A percentile compares a stretch with the other conserved stretches of the same genome.
Evolutionary conservation across 179 eudicot species (phyloP).

Genomic region (Corrigiola litoralis): DNA sequence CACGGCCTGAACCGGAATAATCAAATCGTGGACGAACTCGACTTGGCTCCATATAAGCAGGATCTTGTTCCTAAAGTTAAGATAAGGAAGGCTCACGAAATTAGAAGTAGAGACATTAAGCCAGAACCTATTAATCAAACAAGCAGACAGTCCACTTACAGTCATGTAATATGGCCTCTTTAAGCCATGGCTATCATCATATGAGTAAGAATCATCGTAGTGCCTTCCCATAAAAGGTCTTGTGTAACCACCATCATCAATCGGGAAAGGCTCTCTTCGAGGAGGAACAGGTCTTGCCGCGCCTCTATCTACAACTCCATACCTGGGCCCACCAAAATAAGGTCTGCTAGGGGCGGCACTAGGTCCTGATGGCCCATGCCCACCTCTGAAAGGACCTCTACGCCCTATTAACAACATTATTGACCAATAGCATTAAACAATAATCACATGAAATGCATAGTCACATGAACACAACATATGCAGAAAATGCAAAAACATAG

Average conservation of each 20-base stretch:
- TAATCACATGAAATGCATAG: not conserved
- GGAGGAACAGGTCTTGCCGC: constrained; percentile 41
- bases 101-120: not conserved
- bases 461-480: not conserved
- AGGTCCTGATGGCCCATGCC: constrained; percentile 30
- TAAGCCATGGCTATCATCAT: constrained; percentile 54
- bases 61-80: constrained; percentile 47
- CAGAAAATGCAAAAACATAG: not conserved
- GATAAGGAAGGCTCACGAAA: not conserved
- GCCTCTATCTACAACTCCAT: constrained; percentile 40
- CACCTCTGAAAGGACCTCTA: constrained; percentile 53
- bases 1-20: constrained; percentile 49
- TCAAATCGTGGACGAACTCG: constrained; percentile 67
- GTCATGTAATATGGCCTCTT: constrained; percentile 65
- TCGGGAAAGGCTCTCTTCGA: constrained; percentile 47
- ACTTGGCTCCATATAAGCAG: constrained; percentile 60
- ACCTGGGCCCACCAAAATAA: constrained; percentile 45
- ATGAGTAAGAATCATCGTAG: constrained; percentile 54
- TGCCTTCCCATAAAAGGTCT: constrained; percentile 51
- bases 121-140: not conserved
- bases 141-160: constrained; percentile 35
- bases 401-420: constrained; percentile 41
- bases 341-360: constrained; percentile 40
- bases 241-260: constrained; percentile 46
- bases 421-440: not conserved